A percentile compares a stretch with the other conserved stretches of the same genome.
phyloP scores from a whole-genome alignment of 1,139 yeast genomes.

The Geotrichum phurueaensis region DNA sequence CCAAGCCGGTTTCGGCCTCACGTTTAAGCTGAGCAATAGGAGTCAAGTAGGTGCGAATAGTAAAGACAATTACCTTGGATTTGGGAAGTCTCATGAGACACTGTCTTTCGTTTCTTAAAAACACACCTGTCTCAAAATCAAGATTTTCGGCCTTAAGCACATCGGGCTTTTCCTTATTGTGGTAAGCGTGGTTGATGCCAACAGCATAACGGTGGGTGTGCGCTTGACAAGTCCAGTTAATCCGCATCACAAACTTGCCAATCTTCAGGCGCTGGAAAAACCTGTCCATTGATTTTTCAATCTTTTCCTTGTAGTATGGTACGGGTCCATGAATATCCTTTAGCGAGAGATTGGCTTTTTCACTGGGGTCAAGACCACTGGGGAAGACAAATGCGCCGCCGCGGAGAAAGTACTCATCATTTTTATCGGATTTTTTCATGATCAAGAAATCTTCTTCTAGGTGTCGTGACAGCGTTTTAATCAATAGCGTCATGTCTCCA shows the following conservation, averaged over 20 bases:
- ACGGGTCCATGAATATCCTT: constrained; percentile 53
- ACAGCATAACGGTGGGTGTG: constrained; percentile 50
- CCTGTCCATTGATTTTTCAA: constrained; percentile 56
- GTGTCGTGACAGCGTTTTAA: constrained; percentile 42
- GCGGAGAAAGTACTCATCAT: constrained; percentile 55
- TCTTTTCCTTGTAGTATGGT: constrained; percentile 52
- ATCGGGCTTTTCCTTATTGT: constrained; percentile 27
- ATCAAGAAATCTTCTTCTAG: constrained; percentile 67
- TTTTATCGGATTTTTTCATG: constrained; percentile 49
- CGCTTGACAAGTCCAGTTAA: constrained; percentile 59
- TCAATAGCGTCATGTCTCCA: constrained; percentile 34
- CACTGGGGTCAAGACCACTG: constrained; percentile 64
- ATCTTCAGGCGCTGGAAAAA: constrained; percentile 48
- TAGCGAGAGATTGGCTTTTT: constrained; percentile 41
- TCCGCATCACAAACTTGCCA: constrained; percentile 52
- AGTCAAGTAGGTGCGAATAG: constrained; percentile 58
- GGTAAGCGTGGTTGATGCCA: constrained; percentile 44
- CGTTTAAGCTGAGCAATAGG: constrained; percentile 50
- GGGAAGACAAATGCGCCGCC: constrained; percentile 68
- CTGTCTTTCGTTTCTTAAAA: constrained; percentile 59
- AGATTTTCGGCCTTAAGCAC: constrained; percentile 40
- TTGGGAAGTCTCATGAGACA: constrained; percentile 53
- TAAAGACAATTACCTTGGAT: constrained; percentile 51
- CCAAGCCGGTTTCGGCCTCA: constrained; percentile 39
- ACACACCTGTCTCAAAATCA: constrained; percentile 49